A percentile compares a stretch with the other conserved stretches of the same genome.
Conservation (phyloP, 257 asterid species). For the Solanum pimpinellifolium region DNA sequence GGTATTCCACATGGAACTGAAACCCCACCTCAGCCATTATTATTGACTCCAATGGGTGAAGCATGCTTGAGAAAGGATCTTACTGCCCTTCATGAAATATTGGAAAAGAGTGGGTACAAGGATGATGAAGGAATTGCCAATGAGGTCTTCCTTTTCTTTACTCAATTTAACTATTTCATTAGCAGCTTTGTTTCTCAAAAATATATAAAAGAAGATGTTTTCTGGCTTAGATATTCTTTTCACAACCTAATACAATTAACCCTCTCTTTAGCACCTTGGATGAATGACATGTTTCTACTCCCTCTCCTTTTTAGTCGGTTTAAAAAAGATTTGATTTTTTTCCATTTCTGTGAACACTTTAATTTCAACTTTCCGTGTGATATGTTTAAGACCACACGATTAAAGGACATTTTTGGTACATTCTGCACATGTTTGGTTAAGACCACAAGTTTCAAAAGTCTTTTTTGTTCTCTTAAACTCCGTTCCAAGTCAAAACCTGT, state of each 20-base stretch:
- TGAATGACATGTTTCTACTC: neutral
- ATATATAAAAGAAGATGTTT: neutral
- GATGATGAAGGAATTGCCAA: conserved; percentile 85
- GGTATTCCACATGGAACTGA: conserved; percentile 31
- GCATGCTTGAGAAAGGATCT: conserved; percentile 86
- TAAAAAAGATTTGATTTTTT: too few species aligned
- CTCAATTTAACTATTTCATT: neutral
- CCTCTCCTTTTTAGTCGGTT: neutral
- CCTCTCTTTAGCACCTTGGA: neutral
- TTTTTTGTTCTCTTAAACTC: neutral
- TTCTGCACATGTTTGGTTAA: neutral
- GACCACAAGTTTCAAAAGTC: neutral
- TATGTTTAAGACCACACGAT: neutral
- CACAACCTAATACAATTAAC: neutral
- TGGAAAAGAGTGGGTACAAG: conserved; percentile 68
- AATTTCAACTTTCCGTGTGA: neutral
- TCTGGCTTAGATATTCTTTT: neutral
- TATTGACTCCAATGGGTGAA: conserved; percentile 49
- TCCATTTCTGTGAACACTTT: neutral
- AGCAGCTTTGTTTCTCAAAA: neutral
- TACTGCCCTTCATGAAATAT: conserved; percentile 73
- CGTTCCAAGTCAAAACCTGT: neutral
- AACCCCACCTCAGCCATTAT: conserved; percentile 20
- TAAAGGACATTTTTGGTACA: neutral
- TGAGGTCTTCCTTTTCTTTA: conserved; percentile 32